phyloP scores from a whole-genome alignment of 495 filamentous ascomycete genomes.

The Pseudotulostoma volvatum region DNA sequence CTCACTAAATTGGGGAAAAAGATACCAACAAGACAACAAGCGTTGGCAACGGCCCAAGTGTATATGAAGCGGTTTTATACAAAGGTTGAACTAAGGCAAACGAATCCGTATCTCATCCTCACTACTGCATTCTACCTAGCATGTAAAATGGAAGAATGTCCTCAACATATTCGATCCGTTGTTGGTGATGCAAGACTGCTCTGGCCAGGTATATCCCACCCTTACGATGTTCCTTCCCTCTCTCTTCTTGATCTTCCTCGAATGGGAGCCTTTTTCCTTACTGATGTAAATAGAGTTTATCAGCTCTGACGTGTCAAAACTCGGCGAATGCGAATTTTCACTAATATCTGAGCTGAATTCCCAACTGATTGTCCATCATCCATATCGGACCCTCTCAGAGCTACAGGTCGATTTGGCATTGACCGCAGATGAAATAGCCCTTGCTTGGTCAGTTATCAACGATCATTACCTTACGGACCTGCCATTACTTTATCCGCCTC shows the following conservation, averaged over 20 bases:
- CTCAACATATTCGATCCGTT: conserved; percentile 84
- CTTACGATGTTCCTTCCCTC: not conserved
- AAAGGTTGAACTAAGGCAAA: conserved; percentile 77
- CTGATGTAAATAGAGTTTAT: conserved; percentile 47
- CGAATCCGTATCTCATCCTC: conserved; percentile 84
- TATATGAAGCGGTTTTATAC: conserved; percentile 90
- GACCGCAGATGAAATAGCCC: conserved; percentile 56
- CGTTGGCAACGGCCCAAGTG: conserved; percentile 84
- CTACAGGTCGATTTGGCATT: conserved; percentile 55
- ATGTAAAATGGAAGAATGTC: conserved; percentile 97
- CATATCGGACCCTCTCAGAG: conserved; percentile 74
- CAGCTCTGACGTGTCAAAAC: conserved; percentile 61
- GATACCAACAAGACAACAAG: conserved; percentile 67
- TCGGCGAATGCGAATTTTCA: conserved; percentile 94
- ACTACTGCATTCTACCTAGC: conserved; percentile 88
- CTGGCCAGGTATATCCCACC: conserved; percentile 57
- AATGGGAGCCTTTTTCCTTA: not conserved
- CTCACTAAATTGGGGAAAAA: conserved; percentile 67
- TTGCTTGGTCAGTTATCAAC: conserved; percentile 82
- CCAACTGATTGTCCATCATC: conserved; percentile 88
- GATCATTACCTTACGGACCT: conserved; percentile 93
- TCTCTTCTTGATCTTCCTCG: conserved; percentile 5
- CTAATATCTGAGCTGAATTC: conserved; percentile 91
- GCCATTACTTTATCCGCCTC: conserved; percentile 73
- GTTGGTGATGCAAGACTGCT: conserved; percentile 69